Conservation (phyloP, 352 stramenopile species). For the Pythium plurisporium region DNA sequence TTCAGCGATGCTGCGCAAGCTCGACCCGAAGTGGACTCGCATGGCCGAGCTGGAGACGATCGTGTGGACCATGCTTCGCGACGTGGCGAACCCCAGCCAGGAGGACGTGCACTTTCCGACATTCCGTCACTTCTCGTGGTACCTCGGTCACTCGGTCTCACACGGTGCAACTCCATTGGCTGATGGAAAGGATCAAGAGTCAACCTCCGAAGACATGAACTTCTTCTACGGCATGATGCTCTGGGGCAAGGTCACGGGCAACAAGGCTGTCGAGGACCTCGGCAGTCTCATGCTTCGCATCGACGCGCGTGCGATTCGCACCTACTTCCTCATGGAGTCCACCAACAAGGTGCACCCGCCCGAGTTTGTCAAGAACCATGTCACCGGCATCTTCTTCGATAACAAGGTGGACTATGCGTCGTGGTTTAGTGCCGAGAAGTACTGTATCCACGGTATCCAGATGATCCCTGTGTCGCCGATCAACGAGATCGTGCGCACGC, state of each 20-base stretch:
- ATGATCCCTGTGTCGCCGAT: slow-evolving; percentile 75
- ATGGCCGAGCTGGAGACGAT: slow-evolving; percentile 38
- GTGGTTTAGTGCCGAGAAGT: slow-evolving; percentile 63
- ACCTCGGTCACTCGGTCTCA: slow-evolving; percentile 68
- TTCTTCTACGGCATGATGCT: slow-evolving; percentile 78
- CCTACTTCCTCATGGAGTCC: slow-evolving; percentile 63
- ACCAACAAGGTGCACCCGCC: slow-evolving; percentile 61
- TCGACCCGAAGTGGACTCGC: slow-evolving; percentile 49
- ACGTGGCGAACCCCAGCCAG: slow-evolving; percentile 61
- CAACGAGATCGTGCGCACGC: slow-evolving; percentile 59
- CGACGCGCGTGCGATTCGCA: slow-evolving; percentile 52
- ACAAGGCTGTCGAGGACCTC: slow-evolving; percentile 56
- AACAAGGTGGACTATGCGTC: slow-evolving; percentile 74
- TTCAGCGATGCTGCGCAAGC: slow-evolving; percentile 54
- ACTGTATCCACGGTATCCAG: slow-evolving; percentile 77
- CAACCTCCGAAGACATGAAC: slow-evolving; percentile 75
- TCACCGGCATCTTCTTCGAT: slow-evolving; percentile 80
- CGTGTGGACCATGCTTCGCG: slow-evolving; percentile 60
- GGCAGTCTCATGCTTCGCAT: slow-evolving; percentile 74
- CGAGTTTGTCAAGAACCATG: slow-evolving; percentile 61
- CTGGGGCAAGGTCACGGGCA: slow-evolving; percentile 55
- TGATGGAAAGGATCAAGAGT: slow-evolving; percentile 74
- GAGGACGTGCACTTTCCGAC: slow-evolving; percentile 51
- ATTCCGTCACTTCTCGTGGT: slow-evolving; percentile 79
- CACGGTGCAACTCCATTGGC: slow-evolving; percentile 53